phyloP scores from a whole-genome alignment of 169 alveolate species.

The Plasmodium vinckei region DNA sequence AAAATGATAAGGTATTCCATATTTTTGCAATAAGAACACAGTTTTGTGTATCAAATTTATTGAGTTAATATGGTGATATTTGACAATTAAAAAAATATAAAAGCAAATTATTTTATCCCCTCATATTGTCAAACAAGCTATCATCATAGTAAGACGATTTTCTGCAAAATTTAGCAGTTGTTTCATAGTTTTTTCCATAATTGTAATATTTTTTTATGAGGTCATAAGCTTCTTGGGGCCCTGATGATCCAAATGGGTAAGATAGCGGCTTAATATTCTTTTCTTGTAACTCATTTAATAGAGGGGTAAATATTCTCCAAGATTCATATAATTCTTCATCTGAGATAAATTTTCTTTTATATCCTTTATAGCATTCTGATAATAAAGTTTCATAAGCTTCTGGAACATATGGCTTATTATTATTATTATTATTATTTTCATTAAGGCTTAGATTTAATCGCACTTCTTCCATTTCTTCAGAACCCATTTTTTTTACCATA shows the following conservation, averaged over 20 bases:
- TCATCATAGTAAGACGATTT: constrained; percentile 71
- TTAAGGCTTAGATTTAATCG: constrained; percentile 79
- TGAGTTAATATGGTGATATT: too few species aligned
- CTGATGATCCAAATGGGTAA: constrained; percentile 82
- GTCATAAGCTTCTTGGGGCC: constrained; percentile 79
- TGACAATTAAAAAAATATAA: too few species aligned
- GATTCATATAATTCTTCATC: constrained; percentile 83
- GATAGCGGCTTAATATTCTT: constrained; percentile 77
- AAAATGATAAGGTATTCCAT: too few species aligned
- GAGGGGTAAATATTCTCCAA: constrained; percentile 86
- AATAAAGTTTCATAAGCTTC: constrained; percentile 84
- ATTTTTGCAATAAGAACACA: too few species aligned
- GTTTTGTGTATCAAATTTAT: too few species aligned
- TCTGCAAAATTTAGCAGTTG: constrained; percentile 51
- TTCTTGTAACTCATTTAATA: constrained; percentile 79
- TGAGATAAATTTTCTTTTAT: constrained; percentile 78
- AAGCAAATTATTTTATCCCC: too few species aligned
- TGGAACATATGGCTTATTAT: constrained; percentile 76
- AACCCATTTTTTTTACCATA: constrained; percentile 81
- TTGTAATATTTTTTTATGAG: constrained; percentile 76
- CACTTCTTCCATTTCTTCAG: constrained; percentile 79
- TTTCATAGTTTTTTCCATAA: constrained; percentile 75
- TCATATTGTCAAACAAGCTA: constrained; percentile 23
- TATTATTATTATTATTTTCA: constrained; percentile 51
- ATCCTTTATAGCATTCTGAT: constrained; percentile 78